Conservation (phyloP, 768 basidiomycete species). For the Trametes villosa region DNA sequence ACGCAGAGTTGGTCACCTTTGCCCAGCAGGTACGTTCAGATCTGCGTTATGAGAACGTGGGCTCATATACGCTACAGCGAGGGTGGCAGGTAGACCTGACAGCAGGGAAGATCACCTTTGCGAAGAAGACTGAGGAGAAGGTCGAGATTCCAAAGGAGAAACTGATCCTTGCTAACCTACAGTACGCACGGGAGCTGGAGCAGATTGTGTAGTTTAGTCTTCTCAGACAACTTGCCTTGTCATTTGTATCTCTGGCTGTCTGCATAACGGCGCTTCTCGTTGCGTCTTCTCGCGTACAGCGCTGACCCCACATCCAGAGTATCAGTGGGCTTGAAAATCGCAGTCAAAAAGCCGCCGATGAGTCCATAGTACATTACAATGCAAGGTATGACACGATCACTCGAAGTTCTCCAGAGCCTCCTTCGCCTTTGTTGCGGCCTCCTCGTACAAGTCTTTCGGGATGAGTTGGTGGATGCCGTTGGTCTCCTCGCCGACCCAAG, state of each 20-base stretch:
- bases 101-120: conserved; percentile 72
- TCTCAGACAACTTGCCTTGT: conserved; percentile 3
- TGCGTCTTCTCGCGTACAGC: too few relatives aligned
- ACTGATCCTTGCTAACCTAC: conserved; percentile 75
- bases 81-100: conserved; percentile 84
- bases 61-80: conserved; percentile 52
- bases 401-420: conserved; percentile 77
- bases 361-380: conserved; percentile 33
- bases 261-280: background rate
- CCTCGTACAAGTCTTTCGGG: conserved; percentile 80
- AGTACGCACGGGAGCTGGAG: conserved; percentile 86
- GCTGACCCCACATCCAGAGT: too few relatives aligned
- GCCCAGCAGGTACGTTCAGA: conserved; percentile 67
- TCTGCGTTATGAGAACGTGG: too few relatives aligned
- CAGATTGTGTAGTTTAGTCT: conserved; percentile 71
- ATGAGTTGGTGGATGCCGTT: conserved; percentile 80
- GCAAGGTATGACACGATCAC: conserved; percentile 36
- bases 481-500: conserved; percentile 92
- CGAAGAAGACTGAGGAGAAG: conserved; percentile 79
- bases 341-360: conserved; percentile 16
- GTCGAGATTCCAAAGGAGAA: conserved; percentile 86
- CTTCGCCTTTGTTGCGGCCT: conserved; percentile 89
- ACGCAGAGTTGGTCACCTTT: conserved; percentile 81
- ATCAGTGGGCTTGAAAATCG: too few relatives aligned
- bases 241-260: conserved; percentile 4